Conservation (phyloP, 371 early-diverging fungal genomes). For the Actinomucor elegans region DNA sequence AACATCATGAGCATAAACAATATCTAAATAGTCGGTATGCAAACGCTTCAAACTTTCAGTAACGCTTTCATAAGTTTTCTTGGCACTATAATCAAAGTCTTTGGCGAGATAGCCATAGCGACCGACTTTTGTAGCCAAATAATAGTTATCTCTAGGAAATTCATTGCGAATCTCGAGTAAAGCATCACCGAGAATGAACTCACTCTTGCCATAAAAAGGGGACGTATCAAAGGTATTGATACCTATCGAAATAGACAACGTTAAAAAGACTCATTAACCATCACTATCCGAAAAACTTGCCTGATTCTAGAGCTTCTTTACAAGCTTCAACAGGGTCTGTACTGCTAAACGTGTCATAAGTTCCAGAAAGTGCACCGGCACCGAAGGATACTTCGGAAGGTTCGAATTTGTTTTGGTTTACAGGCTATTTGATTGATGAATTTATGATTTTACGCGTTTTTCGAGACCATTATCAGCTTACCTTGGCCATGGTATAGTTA, state of each 20-base stretch:
- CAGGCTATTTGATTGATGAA: slow-evolving; percentile 20
- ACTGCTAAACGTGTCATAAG: slow-evolving; percentile 50
- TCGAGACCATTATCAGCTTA: too few relatives aligned
- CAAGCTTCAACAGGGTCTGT: slow-evolving; percentile 55
- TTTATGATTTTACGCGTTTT: too few relatives aligned
- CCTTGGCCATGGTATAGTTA: not conserved
- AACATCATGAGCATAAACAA: slow-evolving; percentile 80
- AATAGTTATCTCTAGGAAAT: slow-evolving; percentile 66
- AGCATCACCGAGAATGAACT: slow-evolving; percentile 69
- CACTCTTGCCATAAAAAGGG: slow-evolving; percentile 76
- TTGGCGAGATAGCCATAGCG: slow-evolving; percentile 67
- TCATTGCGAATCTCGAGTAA: slow-evolving; percentile 47
- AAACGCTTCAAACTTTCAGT: slow-evolving; percentile 64
- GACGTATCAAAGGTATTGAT: slow-evolving; percentile 79
- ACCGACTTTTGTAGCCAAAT: slow-evolving; percentile 74
- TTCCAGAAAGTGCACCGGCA: slow-evolving; percentile 56
- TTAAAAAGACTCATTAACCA: not conserved
- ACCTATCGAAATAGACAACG: too few relatives aligned
- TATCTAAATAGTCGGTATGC: slow-evolving; percentile 72
- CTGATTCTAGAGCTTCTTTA: slow-evolving; percentile 45
- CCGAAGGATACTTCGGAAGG: slow-evolving; percentile 54
- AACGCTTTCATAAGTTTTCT: slow-evolving; percentile 57
- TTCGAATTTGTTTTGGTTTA: slow-evolving; percentile 38
- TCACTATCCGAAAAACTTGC: slow-evolving; percentile 18
- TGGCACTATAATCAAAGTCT: slow-evolving; percentile 71